phyloP scores from a whole-genome alignment of 208 protist species.

The Kentomonas sorsogonicus region DNA sequence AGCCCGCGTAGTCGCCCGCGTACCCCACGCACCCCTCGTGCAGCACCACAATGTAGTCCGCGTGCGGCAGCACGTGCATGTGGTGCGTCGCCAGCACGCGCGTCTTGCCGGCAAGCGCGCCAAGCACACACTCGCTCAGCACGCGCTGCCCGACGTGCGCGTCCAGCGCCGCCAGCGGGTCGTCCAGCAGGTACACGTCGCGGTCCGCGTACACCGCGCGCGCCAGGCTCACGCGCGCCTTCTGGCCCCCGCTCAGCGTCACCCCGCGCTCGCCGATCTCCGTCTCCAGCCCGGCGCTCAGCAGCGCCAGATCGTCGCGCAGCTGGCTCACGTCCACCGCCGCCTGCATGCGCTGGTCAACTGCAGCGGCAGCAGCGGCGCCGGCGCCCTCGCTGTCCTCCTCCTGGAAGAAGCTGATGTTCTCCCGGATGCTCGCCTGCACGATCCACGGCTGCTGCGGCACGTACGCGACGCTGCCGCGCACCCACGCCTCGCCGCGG shows the following conservation, averaged over 20 bases:
- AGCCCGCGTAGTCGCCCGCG: slow-evolving; percentile 24
- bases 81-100: slow-evolving; percentile 87
- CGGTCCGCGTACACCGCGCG: slow-evolving; percentile 61
- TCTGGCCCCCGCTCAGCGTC: slow-evolving; percentile 73
- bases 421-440: too few species aligned
- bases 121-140: slow-evolving; percentile 33
- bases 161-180: slow-evolving; percentile 87
- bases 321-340: too few species aligned
- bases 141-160: slow-evolving; percentile 56
- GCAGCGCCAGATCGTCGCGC: neutral
- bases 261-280: slow-evolving; percentile 69
- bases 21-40: slow-evolving; percentile 43
- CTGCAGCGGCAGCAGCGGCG: too few species aligned
- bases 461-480: slow-evolving; percentile 55
- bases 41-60: slow-evolving; percentile 86
- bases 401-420: neutral
- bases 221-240: slow-evolving; percentile 59
- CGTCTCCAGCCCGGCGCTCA: slow-evolving; percentile 54
- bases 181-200: slow-evolving; percentile 79
- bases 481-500: slow-evolving; percentile 9
- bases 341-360: too few species aligned
- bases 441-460: slow-evolving; percentile 81
- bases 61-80: slow-evolving; percentile 68
- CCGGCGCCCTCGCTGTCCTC: slow-evolving; percentile 23
- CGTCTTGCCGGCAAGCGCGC: slow-evolving; percentile 47